A percentile compares a stretch with the other conserved stretches of the same genome.
phyloP scores from a whole-genome alignment of 805 yeast species.

The Starmera quercuum region DNA sequence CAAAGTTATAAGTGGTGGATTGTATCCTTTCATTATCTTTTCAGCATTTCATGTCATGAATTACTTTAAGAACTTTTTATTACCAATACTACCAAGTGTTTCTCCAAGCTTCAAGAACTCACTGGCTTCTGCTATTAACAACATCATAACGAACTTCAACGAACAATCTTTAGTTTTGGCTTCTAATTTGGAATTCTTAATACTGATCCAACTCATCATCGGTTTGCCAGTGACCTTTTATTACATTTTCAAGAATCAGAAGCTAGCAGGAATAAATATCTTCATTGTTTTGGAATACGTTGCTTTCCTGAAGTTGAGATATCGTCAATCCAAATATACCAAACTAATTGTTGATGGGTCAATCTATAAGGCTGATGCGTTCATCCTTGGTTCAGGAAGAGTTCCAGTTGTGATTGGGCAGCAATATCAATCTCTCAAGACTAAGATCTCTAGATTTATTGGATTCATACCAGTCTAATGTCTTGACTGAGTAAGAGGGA shows the following conservation, averaged over 20 bases:
- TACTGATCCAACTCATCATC: conserved; percentile 30
- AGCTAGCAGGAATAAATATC: conserved; percentile 23
- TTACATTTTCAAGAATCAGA: conserved; percentile 22
- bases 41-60: conserved; percentile 58
- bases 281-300: conserved; percentile 37
- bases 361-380: conserved; percentile 32
- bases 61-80: conserved; percentile 45
- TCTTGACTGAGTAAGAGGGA: too few relatives aligned
- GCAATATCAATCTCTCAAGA: conserved; percentile 11
- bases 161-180: conserved; percentile 37
- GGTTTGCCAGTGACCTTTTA: conserved; percentile 35
- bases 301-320: conserved; percentile 54
- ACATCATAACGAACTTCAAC: conserved; percentile 30
- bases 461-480: conserved; percentile 7
- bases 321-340: conserved; percentile 46
- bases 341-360: conserved; percentile 40
- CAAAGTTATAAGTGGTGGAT: conserved; percentile 36
- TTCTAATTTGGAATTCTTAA: conserved; percentile 38
- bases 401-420: conserved; percentile 25
- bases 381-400: conserved; percentile 26
- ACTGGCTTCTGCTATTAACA: conserved; percentile 21
- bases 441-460: conserved; percentile 4
- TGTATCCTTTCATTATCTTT: conserved; percentile 55
- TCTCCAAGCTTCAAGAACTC: conserved; percentile 17
- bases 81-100: conserved; percentile 39